Base-by-base conservation (phyloP, 441 rosid species). In the Melastoma candidum region DNA sequence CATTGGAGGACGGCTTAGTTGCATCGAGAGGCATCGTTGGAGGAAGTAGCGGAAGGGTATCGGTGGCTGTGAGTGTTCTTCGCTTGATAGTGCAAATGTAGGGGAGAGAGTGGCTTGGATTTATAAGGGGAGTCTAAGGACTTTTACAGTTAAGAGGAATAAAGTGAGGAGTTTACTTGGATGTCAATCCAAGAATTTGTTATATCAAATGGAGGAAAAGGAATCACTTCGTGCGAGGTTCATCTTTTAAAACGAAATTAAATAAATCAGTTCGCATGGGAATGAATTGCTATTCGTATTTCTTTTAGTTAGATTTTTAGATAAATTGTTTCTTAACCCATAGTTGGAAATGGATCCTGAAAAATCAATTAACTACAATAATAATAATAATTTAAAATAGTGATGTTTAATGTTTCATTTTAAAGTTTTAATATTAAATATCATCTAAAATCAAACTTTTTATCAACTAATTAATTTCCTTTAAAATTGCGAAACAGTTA, bases 141-240 rank as follows among this genome's bases (percentile, higher is more conserved):
- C 10, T 17, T 32, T 48, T 60, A 46, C 50, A 41, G 10, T 24
- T 56, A 53, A 63, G 63, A 59, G 61, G 54, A 68, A 56, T 53
- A 58, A 25, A 39, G 57, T 49, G 50, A 12, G 46, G 27, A 59
- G 70, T 65, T 29, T 52, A 59, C 94, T 80, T 84, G 39, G 56
- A 66, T 64, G 68, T 53, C 74, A 78, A 71, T 66, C 25, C 51
- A 81, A 72, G 84, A 36, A 66, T 64, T 49, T 57, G 26, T 11
- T 26, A 51, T 51, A 41, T 48, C 43, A 8, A 9, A 17, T 22
- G 54, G 62, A 47, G 46, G 50, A 12, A 48, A 12, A 49, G 76
- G 45, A 67, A 32, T 75, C 61, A 11, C 84, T 75, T 79, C 63
- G 26, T 48, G 25, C 13, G 9, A 1, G 43, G 24, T 29, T 61